These are phyloP conservation scores for Epithemia pelagica DNA, from an alignment of 108 stramenopile species.

Conservation along the genomic window DNA sequence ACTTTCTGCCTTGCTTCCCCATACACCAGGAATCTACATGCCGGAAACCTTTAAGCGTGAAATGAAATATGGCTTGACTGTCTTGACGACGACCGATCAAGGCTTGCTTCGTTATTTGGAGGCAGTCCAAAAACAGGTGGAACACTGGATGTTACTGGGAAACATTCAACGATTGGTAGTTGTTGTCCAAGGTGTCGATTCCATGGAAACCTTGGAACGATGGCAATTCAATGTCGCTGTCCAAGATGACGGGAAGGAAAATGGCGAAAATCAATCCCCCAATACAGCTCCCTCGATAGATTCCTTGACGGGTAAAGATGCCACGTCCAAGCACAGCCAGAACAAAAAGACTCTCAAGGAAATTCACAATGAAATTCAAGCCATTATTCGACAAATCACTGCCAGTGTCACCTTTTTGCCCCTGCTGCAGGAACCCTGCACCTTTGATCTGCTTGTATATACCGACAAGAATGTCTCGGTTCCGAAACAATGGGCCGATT, in stretches of 20 bases:
- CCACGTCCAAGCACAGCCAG: slow-evolving; percentile 14
- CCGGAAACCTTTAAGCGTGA: slow-evolving; percentile 93
- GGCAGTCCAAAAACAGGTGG: slow-evolving; percentile 89
- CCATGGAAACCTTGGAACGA: slow-evolving; percentile 91
- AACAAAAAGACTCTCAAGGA: slow-evolving; percentile 85
- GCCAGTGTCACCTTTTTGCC: slow-evolving; percentile 96
- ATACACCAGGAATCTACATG: slow-evolving; percentile 88
- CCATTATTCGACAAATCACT: slow-evolving; percentile 98
- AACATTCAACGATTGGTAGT: slow-evolving; percentile 92
- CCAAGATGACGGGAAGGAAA: slow-evolving; percentile 28
- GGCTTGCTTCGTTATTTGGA: slow-evolving; percentile 82
- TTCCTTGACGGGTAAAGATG: slow-evolving; percentile 13
- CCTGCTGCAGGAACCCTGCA: slow-evolving; percentile 92
- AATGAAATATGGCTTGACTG: slow-evolving; percentile 93
- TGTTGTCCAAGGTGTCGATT: slow-evolving; percentile 93
- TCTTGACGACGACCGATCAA: slow-evolving; percentile 93
- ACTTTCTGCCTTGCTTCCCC: background rate
- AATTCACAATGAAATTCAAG: slow-evolving; percentile 93
- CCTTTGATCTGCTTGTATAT: slow-evolving; percentile 96
- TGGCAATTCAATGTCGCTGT: slow-evolving; percentile 97
- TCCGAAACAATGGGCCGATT: slow-evolving; percentile 92
- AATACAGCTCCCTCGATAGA: background rate
- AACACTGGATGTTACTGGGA: slow-evolving; percentile 82
- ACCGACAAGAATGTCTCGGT: slow-evolving; percentile 85
- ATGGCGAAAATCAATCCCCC: slow-evolving; percentile 27